These are phyloP conservation scores for Fusarium redolens DNA, from an alignment of 2,329 filamentous ascomycete genomes.

Conservation along the genomic window DNA sequence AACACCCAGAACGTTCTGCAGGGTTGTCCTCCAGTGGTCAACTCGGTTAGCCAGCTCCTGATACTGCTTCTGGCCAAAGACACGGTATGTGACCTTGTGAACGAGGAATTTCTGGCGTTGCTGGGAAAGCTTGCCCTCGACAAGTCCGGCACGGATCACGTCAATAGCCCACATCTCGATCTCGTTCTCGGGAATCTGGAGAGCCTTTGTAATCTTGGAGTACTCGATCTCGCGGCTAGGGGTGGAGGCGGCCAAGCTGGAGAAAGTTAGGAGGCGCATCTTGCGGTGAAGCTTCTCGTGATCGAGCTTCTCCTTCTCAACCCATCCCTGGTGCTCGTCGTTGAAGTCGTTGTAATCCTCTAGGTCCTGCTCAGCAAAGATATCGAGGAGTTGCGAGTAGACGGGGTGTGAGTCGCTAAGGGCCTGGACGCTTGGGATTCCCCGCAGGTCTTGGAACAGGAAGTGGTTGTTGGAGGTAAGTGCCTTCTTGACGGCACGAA, in stretches of 20 bases:
- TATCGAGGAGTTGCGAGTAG: conserved; percentile 92
- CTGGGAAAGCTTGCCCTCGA: conserved; percentile 97
- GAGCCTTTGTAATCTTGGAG: conserved; percentile 81
- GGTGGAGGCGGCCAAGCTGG: conserved; percentile 85
- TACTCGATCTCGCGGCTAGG: conserved; percentile 91
- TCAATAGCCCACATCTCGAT: conserved; percentile 99
- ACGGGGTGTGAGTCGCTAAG: conserved; percentile 85
- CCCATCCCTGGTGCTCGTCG: conserved; percentile 87
- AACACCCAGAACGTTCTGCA: conserved; percentile 81
- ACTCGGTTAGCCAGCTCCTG: conserved; percentile 89
- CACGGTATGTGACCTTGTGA: conserved; percentile 94
- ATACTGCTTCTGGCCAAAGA: conserved; percentile 99
- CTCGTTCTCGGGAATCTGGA: conserved; percentile 84
- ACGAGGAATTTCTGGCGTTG: conserved; percentile 93
- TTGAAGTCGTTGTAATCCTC: conserved; percentile 97
- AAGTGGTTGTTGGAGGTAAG: conserved; percentile 68
- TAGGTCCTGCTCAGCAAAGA: conserved; percentile 93
- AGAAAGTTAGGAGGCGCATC: conserved; percentile 94
- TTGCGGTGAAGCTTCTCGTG: conserved; percentile 85
- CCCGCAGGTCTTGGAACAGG: conserved; percentile 84
- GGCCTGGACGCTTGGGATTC: conserved; percentile 84
- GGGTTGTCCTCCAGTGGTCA: conserved; percentile 88
- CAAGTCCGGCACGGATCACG: conserved; percentile 92
- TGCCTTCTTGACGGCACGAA: conserved; percentile 66
- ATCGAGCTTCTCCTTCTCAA: conserved; percentile 81